phyloP scores from a whole-genome alignment of 2,329 filamentous ascomycete genomes.

The Epichloe sp. region DNA sequence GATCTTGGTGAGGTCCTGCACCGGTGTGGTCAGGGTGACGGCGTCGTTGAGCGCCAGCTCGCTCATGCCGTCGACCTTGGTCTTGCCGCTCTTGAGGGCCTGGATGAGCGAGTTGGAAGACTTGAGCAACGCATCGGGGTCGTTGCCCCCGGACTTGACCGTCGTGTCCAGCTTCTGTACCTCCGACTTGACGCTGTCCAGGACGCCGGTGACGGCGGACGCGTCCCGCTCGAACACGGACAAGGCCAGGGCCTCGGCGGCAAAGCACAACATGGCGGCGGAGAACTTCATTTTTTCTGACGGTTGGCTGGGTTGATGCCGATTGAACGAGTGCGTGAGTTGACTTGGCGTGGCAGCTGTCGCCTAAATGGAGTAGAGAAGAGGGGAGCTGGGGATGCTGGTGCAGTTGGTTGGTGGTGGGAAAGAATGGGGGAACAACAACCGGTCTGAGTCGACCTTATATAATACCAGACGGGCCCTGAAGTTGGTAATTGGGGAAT shows the following conservation, averaged over 20 bases:
- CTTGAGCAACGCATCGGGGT: constrained; percentile 9
- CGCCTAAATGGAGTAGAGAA: background rate
- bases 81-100: constrained; percentile 8
- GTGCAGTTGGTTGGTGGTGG: no score
- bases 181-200: constrained; percentile 5
- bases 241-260: background rate
- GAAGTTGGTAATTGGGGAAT: no score
- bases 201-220: constrained; percentile 5
- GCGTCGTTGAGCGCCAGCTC: constrained; percentile 8
- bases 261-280: background rate
- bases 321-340: background rate
- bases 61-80: constrained; percentile 5
- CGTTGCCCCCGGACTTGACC: constrained; percentile 11
- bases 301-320: background rate
- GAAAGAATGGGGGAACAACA: no score
- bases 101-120: constrained; percentile 10
- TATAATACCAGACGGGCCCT: background rate
- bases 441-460: background rate
- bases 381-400: background rate
- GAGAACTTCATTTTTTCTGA: background rate
- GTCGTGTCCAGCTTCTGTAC: constrained; percentile 11
- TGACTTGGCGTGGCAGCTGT: background rate
- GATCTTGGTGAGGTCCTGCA: constrained; percentile 11
- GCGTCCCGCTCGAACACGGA: constrained; percentile 3
- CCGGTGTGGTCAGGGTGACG: constrained; percentile 5